Conservation (phyloP, 1,139 yeast species). For the Yamadazyma songkhlaensis region DNA sequence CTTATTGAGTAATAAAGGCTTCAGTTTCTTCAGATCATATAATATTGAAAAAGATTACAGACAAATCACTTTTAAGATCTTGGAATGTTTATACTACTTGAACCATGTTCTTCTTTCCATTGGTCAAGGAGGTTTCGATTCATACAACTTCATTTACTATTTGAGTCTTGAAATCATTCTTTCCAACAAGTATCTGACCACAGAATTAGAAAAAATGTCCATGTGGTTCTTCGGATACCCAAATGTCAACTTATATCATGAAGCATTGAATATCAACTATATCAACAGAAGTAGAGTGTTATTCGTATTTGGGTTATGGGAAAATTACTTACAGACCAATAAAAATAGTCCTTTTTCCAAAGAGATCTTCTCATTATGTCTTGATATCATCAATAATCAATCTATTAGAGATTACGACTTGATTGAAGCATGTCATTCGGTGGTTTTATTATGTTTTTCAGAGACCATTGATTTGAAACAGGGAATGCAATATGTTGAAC, state of each 20-base stretch:
- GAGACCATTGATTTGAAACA: conserved; percentile 24
- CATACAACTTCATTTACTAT: conserved; percentile 63
- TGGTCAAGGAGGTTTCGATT: conserved; percentile 71
- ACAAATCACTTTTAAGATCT: conserved; percentile 32
- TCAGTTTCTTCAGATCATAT: conserved; percentile 9
- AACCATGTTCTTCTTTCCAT: conserved; percentile 56
- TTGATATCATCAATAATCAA: conserved; percentile 37
- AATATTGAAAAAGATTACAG: conserved; percentile 27
- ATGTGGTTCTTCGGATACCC: conserved; percentile 38
- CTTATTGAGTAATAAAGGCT: conserved; percentile 11
- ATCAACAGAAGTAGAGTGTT: conserved; percentile 49
- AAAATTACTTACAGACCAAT: conserved; percentile 46
- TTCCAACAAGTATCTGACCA: conserved; percentile 23
- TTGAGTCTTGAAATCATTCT: conserved; percentile 46
- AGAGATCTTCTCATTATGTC: conserved; percentile 41
- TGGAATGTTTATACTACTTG: conserved; percentile 49
- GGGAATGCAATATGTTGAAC: conserved; percentile 32
- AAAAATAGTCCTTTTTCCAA: conserved; percentile 23
- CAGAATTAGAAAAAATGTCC: conserved; percentile 36
- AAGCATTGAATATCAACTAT: conserved; percentile 28
- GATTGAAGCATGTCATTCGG: conserved; percentile 69
- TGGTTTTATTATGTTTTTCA: conserved; percentile 48
- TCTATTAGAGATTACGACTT: conserved; percentile 31
- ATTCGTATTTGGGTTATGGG: conserved; percentile 59
- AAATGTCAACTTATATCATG: conserved; percentile 37